phyloP scores from a whole-genome alignment of 768 basidiomycete species.

The Calocybe indica region DNA sequence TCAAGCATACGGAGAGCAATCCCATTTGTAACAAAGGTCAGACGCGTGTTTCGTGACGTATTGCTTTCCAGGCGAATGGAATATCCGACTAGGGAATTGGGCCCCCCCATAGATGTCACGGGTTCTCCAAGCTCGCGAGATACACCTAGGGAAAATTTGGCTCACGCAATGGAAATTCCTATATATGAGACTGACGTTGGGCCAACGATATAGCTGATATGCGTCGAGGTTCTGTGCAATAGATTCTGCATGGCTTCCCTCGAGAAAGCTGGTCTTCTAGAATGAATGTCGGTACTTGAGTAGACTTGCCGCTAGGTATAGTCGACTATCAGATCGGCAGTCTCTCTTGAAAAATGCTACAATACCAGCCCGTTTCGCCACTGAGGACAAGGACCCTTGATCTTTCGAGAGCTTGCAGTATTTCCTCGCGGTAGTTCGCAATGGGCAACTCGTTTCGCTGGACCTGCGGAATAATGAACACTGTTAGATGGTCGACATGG shows the following conservation, averaged over 20 bases:
- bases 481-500: neutral
- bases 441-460: constrained; percentile 84
- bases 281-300: constrained; percentile 91
- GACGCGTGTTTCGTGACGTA: constrained; percentile 68
- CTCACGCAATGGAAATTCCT: constrained; percentile 1
- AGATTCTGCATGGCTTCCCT: constrained; percentile 84
- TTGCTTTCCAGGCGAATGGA: constrained; percentile 91
- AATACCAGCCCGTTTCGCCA: constrained; percentile 38
- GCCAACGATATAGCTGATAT: constrained; percentile 96
- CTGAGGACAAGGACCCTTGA: constrained; percentile 85
- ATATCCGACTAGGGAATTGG: constrained; percentile 83
- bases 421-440: constrained; percentile 70
- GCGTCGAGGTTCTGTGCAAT: constrained; percentile 91
- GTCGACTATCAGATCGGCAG: neutral
- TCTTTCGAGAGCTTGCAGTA: constrained; percentile 60
- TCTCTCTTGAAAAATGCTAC: constrained; percentile 3
- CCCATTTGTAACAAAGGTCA: constrained; percentile 89
- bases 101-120: constrained; percentile 69
- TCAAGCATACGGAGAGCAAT: constrained; percentile 98
- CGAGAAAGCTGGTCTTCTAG: constrained; percentile 82
- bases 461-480: constrained; percentile 30
- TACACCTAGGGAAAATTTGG: constrained; percentile 39
- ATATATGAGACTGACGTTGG: constrained; percentile 45
- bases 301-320: constrained; percentile 81
- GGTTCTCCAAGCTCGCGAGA: constrained; percentile 89